Percentiles rank a stretch among this genome's conserved stretches.
These are phyloP conservation scores for Cryptococcus depauperatus DNA, from an alignment of 1,284 basidiomycete genomes.

Conservation along the genomic window DNA sequence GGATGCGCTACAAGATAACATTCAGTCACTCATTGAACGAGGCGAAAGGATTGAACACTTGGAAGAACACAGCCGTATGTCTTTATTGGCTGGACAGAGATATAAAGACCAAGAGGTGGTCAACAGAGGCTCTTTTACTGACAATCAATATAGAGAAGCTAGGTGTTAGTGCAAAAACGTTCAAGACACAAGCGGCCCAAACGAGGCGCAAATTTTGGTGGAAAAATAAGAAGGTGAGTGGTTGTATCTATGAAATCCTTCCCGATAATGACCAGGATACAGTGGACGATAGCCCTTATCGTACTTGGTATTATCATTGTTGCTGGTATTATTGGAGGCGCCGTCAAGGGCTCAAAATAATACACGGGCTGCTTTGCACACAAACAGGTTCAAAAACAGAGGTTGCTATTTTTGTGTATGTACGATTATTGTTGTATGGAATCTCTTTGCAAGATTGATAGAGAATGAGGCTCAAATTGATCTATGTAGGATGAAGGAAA, in stretches of 20 bases:
- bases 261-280: background rate
- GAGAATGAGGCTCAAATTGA: too few species aligned
- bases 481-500: too few species aligned
- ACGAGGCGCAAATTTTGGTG: conserved; percentile 28
- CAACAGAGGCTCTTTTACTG: background rate
- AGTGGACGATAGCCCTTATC: conserved; percentile 29
- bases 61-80: conserved; percentile 22
- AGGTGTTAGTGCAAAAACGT: conserved; percentile 9
- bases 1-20: conserved; percentile 17
- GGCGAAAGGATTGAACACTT: conserved; percentile 22
- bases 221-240: conserved; percentile 29
- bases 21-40: conserved; percentile 18
- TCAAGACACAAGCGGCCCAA: conserved; percentile 15
- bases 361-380: background rate
- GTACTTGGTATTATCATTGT: conserved; percentile 21
- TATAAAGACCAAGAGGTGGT: background rate
- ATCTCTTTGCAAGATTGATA: too few species aligned
- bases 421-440: too few species aligned
- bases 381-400: background rate
- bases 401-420: too few species aligned
- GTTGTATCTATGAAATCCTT: background rate
- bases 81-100: background rate
- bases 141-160: conserved; percentile 12
- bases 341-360: conserved; percentile 16
- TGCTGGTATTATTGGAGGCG: conserved; percentile 18